Base-by-base conservation (phyloP, 2,329 filamentous ascomycete species). In the Phialocephala subalpina region DNA sequence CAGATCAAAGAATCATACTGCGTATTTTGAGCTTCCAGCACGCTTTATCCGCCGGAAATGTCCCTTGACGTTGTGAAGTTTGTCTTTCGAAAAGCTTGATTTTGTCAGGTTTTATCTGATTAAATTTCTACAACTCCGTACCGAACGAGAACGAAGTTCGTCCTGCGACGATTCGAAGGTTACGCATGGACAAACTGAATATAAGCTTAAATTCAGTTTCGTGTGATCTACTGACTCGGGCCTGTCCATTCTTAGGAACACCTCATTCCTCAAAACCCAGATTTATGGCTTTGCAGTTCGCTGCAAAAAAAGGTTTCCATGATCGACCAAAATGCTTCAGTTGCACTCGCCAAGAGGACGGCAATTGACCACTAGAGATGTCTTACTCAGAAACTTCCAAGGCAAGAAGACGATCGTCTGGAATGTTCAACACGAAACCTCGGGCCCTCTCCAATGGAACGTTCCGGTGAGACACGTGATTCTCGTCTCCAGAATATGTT, bases 181-280 rank as follows among this genome's bases (percentile, higher is more conserved):
- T 20, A 2, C 6, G 49, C 25, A 29, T 53, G 14, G 18, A n/a
- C 14, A 53, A 53, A 53, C 49, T 29, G 49, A 33, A 53, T 49
- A 25, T 53, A 53, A 53, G 49, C 49, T 53, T 53, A 33, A 53
- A 33, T 22, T 53, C 49, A 29, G 27, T 53, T 53, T 53, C 9
- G 14, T 33, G 49, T 33, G 49, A 29, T 53, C 49, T 53, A 25
- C 49, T 53, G 27, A 53, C 3, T 29, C 49, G 11, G 25, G 18
- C 29, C n/a, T 22, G 2, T 7, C n/a, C n/a, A 49, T 25, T 49
- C 22, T n/a, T 49, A 18, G n/a, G 49, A 12, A 18, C 11, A 33
- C 12, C 11, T 18, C 1, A 18, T 29, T 49, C 45, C n/a, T 49
- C n/a, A 6, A 18, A 53, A 18, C 49, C 49, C 18, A 53, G 22